Conservation (phyloP, 305 asterid genomes). For the Rubia peregrina region DNA sequence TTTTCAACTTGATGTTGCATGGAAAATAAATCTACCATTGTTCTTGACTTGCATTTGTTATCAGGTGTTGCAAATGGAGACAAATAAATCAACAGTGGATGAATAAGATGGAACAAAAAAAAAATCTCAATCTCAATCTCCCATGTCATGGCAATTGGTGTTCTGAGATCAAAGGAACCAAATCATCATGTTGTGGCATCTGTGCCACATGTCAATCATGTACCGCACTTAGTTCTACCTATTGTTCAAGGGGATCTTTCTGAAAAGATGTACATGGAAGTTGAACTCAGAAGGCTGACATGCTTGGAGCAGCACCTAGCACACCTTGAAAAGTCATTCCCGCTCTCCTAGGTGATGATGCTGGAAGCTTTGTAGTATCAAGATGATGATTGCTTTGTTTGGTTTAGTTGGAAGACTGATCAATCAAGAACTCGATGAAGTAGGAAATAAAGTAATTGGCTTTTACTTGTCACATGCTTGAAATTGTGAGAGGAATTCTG, state of each 20-base stretch:
- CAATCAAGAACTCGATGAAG: too few species aligned
- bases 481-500: too few species aligned
- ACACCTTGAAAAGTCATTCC: conserved; percentile 71
- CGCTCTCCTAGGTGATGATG: conserved; percentile 87
- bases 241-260: conserved; percentile 66
- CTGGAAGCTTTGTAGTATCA: conserved; percentile 36
- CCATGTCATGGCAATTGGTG: conserved; percentile 50
- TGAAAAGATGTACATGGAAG: conserved; percentile 92
- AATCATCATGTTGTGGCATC: conserved; percentile 23
- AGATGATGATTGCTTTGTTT: too few species aligned
- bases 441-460: too few species aligned
- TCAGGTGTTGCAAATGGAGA: conserved; percentile 85
- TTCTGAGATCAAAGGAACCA: conserved; percentile 80
- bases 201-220: conserved; percentile 49
- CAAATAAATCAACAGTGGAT: conserved; percentile 50
- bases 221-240: conserved; percentile 85
- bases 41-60: conserved; percentile 7
- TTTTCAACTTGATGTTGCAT: background rate
- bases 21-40: background rate
- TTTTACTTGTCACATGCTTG: too few species aligned
- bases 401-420: too few species aligned
- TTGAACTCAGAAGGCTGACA: conserved; percentile 72
- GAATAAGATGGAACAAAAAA: conserved; percentile 32
- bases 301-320: conserved; percentile 86
- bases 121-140: conserved; percentile 39